These are phyloP conservation scores for Apium graveolens DNA, from an alignment of 129 eudicot genomes.

Conservation along the genomic window DNA sequence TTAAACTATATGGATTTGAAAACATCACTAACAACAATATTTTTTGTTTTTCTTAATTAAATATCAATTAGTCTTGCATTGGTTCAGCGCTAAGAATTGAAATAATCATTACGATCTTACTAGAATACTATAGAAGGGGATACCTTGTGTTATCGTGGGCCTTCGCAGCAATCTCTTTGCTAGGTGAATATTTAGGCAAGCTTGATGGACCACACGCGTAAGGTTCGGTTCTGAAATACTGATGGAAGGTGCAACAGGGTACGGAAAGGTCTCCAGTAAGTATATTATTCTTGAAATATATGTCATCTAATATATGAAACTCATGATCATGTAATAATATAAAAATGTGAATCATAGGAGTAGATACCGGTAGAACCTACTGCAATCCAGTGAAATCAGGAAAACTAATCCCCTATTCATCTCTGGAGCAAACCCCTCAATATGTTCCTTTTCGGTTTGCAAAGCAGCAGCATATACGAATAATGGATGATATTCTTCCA, in stretches of 20 bases:
- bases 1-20: neutral
- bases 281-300: too few relatives aligned
- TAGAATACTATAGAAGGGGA: neutral
- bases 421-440: too few relatives aligned
- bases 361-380: too few relatives aligned
- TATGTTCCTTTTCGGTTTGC: too few relatives aligned
- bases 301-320: too few relatives aligned
- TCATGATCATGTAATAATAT: too few relatives aligned
- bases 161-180: constrained; percentile 82
- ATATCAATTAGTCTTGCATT: neutral
- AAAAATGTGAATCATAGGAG: too few relatives aligned
- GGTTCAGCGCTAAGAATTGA: neutral
- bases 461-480: too few relatives aligned
- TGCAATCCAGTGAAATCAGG: too few relatives aligned
- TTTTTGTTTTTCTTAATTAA: neutral
- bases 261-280: constrained; percentile 4
- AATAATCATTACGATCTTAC: neutral
- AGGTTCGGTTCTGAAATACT: constrained; percentile 68
- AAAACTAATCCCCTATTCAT: too few relatives aligned
- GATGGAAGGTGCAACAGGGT: constrained; percentile 21
- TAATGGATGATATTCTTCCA: too few relatives aligned
- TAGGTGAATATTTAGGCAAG: constrained; percentile 82
- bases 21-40: neutral
- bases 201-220: constrained; percentile 75
- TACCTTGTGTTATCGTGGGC: too few relatives aligned